Evolutionary conservation across 1,284 basidiomycete species (phyloP), one percentile per base, ranked within the genome.

Genomic region (Ustilago lituana): DNA sequence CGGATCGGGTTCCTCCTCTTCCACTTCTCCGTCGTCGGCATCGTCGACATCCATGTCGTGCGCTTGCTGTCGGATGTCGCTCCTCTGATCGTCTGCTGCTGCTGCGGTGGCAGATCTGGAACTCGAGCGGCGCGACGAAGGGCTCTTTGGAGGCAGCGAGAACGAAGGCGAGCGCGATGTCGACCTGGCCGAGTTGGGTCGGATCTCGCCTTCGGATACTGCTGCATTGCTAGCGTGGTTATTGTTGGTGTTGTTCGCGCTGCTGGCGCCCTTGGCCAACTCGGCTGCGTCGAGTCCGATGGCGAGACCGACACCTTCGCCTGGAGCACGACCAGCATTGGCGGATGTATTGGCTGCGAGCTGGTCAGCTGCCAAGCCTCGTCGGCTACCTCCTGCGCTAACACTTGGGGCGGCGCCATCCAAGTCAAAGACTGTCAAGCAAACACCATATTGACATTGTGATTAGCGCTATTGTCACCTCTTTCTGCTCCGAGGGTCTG

Each of bases 301-400:
- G 12, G 74, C 74, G 14, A 65, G 45, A 24, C 60, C 66, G 15
- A 52, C 35, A 41, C 37, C 49, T 33, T 56, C 38, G n/a, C 64
- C 48, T 2, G 57, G 46, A 20, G 47, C 36, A 8, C 48, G 54
- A 26, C 70, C 65, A 6, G 76, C 61, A 44, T 80, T 80, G 40
- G 78, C 78, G 2, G 52, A 52, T 4, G 79, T 80, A 45, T 80
- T 80, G 50, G 76, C 71, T 4, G 66, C 67, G 23, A 77, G 65
- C 44, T 72, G 64, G 0, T 73, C 64, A 19, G 71, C 74, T 4
- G 74, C 66, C 17, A 71, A 74, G 8, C 53, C 51, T 24, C 63
- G 38, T 23, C 67, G 56, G 40, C 54, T 60, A 2, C 47, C 26
- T 20, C 40, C 44, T 17, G 40, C 40, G 22, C 37, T 43, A 29